Percentiles rank a stretch among this genome's conserved stretches.
Conservation (phyloP, 2,329 filamentous ascomycete genomes). For the Davidsoniella eucalypti region DNA sequence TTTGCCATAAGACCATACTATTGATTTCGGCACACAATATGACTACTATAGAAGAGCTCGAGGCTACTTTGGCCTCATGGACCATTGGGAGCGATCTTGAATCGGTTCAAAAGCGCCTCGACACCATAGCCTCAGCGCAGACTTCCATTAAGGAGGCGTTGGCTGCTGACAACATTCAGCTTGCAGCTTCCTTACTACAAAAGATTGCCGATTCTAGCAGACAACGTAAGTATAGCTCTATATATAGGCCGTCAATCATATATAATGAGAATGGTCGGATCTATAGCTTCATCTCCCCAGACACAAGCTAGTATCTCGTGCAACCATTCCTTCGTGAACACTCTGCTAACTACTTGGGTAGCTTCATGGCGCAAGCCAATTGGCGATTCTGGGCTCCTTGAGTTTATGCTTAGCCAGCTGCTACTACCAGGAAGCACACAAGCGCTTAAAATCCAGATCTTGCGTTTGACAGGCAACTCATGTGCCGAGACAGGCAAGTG, state of each 20-base stretch:
- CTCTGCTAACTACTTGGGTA: constrained; percentile 2
- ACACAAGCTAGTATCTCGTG: not conserved
- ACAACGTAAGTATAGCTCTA: constrained; percentile 7
- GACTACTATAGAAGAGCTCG: constrained; percentile 1
- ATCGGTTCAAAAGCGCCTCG: constrained; percentile 4
- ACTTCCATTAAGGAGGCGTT: constrained; percentile 3
- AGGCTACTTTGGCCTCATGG: constrained; percentile 3
- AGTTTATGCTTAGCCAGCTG: constrained; percentile 1
- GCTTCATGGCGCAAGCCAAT: constrained; percentile 10
- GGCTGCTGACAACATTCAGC: not conserved
- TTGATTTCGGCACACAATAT: not conserved
- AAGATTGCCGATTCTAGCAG: constrained; percentile 9
- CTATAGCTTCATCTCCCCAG: not conserved
- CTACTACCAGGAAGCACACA: not conserved
- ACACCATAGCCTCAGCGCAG: not conserved
- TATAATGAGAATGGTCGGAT: no score
- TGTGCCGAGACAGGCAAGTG: constrained; percentile 10
- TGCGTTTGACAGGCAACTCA: constrained; percentile 11
- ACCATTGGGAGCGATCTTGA: constrained; percentile 6
- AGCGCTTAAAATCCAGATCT: constrained; percentile 5
- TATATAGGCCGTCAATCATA: no score
- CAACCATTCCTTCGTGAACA: not conserved
- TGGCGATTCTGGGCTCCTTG: constrained; percentile 5
- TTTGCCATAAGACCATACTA: not conserved
- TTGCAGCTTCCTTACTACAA: constrained; percentile 4